Conservation (phyloP, 805 yeast genomes). For the Starmera pachycereana region DNA sequence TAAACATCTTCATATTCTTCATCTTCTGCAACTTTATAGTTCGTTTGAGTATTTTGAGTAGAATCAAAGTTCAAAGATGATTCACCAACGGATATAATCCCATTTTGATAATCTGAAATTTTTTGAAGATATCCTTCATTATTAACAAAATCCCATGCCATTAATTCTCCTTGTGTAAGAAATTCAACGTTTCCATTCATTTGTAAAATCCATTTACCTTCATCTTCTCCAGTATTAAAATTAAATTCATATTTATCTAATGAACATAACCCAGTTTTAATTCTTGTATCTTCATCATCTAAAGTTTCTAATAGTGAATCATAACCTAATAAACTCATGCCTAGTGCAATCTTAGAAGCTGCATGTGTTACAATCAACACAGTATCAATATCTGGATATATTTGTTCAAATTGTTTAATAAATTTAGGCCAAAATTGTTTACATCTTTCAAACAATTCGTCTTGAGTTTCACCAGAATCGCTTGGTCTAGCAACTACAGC, state of each 20-base stretch:
- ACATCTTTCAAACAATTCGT: conserved; percentile 58
- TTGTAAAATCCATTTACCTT: conserved; percentile 43
- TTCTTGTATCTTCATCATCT: conserved; percentile 33
- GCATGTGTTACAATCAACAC: conserved; percentile 85
- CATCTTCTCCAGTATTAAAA: conserved; percentile 9
- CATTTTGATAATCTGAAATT: conserved; percentile 1
- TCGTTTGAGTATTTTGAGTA: conserved; percentile 5
- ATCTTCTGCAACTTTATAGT: conserved; percentile 2
- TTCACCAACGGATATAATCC: conserved; percentile 12
- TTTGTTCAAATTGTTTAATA: conserved; percentile 43
- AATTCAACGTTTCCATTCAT: conserved; percentile 70
- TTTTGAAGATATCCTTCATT: too few relatives aligned
- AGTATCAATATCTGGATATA: conserved; percentile 49
- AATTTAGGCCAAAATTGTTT: conserved; percentile 42
- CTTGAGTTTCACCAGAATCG: conserved; percentile 61
- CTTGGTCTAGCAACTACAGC: conserved; percentile 51
- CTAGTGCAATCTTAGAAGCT: conserved; percentile 83
- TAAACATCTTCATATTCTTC: conserved; percentile 37
- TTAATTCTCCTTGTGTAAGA: conserved; percentile 72
- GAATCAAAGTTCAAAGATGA: too few relatives aligned
- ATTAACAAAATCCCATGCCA: conserved; percentile 82
- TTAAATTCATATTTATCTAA: conserved; percentile 49
- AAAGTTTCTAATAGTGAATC: conserved; percentile 40
- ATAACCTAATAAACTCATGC: conserved; percentile 59
- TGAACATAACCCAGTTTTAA: conserved; percentile 79